These are phyloP conservation scores for Abrus precatorius DNA, from an alignment of 306 rosid species.

Conservation along the genomic window DNA sequence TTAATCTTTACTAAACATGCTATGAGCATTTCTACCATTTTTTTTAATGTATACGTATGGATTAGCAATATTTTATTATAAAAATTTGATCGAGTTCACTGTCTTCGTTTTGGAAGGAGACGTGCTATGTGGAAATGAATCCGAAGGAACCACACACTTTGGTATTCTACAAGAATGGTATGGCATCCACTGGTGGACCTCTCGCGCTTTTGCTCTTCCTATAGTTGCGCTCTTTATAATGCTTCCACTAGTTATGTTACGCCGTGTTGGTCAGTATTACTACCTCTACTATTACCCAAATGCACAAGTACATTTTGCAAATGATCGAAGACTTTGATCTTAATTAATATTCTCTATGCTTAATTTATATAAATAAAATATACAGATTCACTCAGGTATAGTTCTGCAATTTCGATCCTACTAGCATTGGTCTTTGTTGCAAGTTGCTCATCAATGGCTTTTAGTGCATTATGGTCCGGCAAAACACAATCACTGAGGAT, in stretches of 20 bases:
- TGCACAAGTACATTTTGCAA: neutral
- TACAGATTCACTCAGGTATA: slow-evolving; percentile 71
- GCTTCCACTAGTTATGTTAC: slow-evolving; percentile 64
- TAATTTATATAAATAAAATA: neutral
- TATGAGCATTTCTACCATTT: too few species aligned
- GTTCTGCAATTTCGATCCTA: slow-evolving; percentile 66
- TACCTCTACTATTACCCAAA: neutral
- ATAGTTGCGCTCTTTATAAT: slow-evolving; percentile 48
- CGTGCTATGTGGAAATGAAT: slow-evolving; percentile 64
- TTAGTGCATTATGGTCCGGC: slow-evolving; percentile 57
- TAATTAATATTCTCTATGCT: neutral
- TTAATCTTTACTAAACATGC: too few species aligned
- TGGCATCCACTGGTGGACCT: slow-evolving; percentile 72
- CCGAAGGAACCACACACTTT: slow-evolving; percentile 49
- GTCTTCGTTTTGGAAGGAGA: slow-evolving; percentile 54
- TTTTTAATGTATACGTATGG: too few species aligned
- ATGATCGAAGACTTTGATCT: neutral
- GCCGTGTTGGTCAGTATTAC: slow-evolving; percentile 61
- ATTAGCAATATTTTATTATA: too few species aligned
- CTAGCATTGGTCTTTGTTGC: slow-evolving; percentile 64
- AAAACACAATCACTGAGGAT: slow-evolving; percentile 55
- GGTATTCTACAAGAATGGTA: slow-evolving; percentile 73
- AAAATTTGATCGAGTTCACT: neutral
- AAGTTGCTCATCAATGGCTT: slow-evolving; percentile 69
- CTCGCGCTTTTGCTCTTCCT: slow-evolving; percentile 65